Evolutionary conservation across 208 protist species (phyloP), one percentile per base, ranked within the genome.

Genomic region (Leishmania mexicana): DNA sequence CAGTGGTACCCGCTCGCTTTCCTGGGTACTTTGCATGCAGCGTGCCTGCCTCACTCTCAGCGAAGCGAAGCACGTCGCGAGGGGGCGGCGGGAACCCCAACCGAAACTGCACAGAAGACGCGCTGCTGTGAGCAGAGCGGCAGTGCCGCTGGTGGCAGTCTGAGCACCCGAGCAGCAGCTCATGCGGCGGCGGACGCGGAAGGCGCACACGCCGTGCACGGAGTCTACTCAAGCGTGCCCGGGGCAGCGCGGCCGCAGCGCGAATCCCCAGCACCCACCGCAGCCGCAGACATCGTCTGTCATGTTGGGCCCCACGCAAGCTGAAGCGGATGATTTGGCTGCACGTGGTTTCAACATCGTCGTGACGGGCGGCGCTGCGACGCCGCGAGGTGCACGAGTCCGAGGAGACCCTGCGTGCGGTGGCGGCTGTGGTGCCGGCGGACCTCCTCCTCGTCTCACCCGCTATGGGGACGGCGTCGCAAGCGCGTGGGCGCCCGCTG

Each of bases 351-450:
- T 42, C 64, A 78, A 67, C 62, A 83, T 97, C 28, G 93, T 96
- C 76, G 86, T 98, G 68, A 95, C 90, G 24, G 94, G 94, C 42
- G 93, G 91, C 21, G 35, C 83, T 97, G 57, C 88, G 88, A 17
- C 45, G 10, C 3, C 54, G 21, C 70, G 83, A 53, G 54, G 35
- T 11, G 42, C 49, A 58, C 40, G 72, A 60, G 28, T 35, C 15
- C 1, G 31, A 42, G 38, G 64, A 70, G 4, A 70, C 64, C 31
- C 7, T 70, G 64, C 64, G 64, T 21, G 64, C 64, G 64, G 64
- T 70, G 31, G 64, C 31, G 64, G 60, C 60, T 21, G 60, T 21
- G n/a, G 60, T 0, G 21, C n/a, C 17, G 5, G 24, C 21, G 60
- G 8, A 67, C n/a, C n/a, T 2, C 28, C 31, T 28, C 60, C 45